Evolutionary conservation across 2,329 filamentous ascomycete genomes (phyloP), one percentile per base, ranked within the genome.

Genomic region (Aspergillus quadrilineatus): DNA sequence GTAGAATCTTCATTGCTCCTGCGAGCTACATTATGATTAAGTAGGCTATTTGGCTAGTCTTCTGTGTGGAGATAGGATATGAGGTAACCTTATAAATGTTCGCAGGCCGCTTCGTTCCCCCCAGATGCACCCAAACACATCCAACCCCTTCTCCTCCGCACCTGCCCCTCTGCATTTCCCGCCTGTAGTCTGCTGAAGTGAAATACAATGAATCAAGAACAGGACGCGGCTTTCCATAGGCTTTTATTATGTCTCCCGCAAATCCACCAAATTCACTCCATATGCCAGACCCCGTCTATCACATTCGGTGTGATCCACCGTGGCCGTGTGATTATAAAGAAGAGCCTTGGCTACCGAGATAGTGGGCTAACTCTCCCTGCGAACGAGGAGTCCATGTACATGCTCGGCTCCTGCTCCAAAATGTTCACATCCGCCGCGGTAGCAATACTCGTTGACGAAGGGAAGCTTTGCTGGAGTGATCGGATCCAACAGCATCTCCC

Each of bases 391-490:
- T 70, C 67, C 7, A 65, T 68, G 3, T 69, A 67, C 56, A 60
- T 61, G 15, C 57, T 67, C 12, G 63, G 60, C 10, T 68, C 70
- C 1, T 41, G 34, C 29, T 66, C 65, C 17, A 72, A 70, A 51
- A 63, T 62, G 39, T 60, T 71, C 44, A 65, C 63, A 3, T 60
- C 67, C 8, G 61, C 69, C 10, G 59, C 61, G 4, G 42, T 67
- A 8, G 68, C 58, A 6, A 61, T 66, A 29, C 63, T 71, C 17
- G 69, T 71, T 15, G 57, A 64, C 10, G 61, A 62, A 32, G 60
- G 60, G 14, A 64, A 64, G 29, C 45, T 69, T 2, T 28, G 39
- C 4, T 71, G 67, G 67, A 56, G 56, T 17, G 64, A 62, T 6
- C 60, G 36, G 9, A 51, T 70, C 9, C 50, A 56, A 14, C 56